Base-by-base conservation (phyloP, 495 filamentous ascomycete species). In the Penicillium longicatenatum region DNA sequence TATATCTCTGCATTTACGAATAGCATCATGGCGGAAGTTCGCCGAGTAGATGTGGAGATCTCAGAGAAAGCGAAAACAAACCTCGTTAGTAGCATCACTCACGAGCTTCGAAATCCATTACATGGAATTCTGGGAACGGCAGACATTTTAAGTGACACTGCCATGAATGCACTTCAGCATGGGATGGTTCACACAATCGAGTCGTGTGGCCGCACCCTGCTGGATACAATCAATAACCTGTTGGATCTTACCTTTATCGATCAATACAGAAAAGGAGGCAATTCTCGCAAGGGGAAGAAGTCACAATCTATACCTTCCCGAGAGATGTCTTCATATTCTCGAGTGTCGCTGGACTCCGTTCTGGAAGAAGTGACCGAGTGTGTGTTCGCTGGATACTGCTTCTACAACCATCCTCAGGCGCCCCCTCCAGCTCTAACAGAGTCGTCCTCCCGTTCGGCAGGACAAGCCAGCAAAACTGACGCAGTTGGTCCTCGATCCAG, bases 151-250 rank as follows among this genome's bases (percentile, higher is more conserved):
- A 68, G 66, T 43, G 85, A 86, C 29, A 83, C 79, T 4, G 70
- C 78, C 16, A 72, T 84, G 52, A 79, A 85, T 55, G 71, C 70
- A 11, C 74, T 82, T 33, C 83, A 86, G 51, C 74, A 74, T 41
- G 81, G 79, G 21, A 82, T 87, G 64, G 76, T 88, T 0, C 77
- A 85, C 54, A 88, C 86, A 30, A 81, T 90, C 33, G 83, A 88
- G 37, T 81, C 82, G 1, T 90, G 85, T 51, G 85, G 84, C 4
- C 81, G 80, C 41, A 89, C 87, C 0, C 69, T 90, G 0, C 74
- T 91, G 10, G 87, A 90, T 60, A 89, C 85, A 0, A 85, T 90
- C 58, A 84, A 89, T 55, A 84, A 89, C 64, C 71, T 86, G 65
- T 63, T 88, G 0, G 84, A 87, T 59, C 80, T 83, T 59, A 75